Evolutionary conservation across 192 early-diverging fungal genomes (phyloP).

Genomic region (Coemansia sp.): DNA sequence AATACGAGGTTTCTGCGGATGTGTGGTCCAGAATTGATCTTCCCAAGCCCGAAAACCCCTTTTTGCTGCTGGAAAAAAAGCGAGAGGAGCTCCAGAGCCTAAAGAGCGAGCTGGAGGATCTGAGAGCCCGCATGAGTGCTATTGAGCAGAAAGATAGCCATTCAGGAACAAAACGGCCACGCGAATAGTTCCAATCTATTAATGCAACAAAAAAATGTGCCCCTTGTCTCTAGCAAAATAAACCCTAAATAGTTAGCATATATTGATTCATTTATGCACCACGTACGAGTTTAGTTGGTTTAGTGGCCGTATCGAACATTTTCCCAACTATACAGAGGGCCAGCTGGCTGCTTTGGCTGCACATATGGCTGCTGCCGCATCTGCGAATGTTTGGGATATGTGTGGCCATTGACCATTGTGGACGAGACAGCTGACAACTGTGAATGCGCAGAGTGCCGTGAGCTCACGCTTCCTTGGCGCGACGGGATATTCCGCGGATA

Average conservation of each 20-base stretch:
- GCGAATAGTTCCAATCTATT: slow-evolving; percentile 22
- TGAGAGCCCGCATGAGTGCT: slow-evolving; percentile 57
- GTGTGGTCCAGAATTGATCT: slow-evolving; percentile 73
- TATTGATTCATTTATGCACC: too few species aligned
- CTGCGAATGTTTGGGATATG: slow-evolving; percentile 12
- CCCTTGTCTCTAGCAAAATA: not conserved
- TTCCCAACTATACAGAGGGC: slow-evolving; percentile 28
- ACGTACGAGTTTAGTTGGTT: too few species aligned
- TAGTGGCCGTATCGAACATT: slow-evolving; percentile 17
- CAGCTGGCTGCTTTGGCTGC: not conserved
- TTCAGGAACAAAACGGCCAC: slow-evolving; percentile 35
- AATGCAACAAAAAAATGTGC: too few species aligned
- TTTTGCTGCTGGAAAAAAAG: slow-evolving; percentile 62
- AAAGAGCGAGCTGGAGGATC: slow-evolving; percentile 59
- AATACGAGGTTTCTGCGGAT: slow-evolving; percentile 68
- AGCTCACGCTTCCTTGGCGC: slow-evolving; percentile 12
- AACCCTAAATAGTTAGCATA: too few species aligned
- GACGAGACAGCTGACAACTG: slow-evolving; percentile 6
- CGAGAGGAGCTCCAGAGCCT: slow-evolving; percentile 59
- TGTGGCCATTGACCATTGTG: slow-evolving; percentile 4
- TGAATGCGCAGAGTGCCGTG: slow-evolving; percentile 7
- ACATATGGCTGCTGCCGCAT: slow-evolving; percentile 4
- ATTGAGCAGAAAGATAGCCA: slow-evolving; percentile 3
- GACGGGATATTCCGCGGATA: slow-evolving; percentile 5
- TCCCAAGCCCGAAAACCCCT: slow-evolving; percentile 67